These are phyloP conservation scores for Cytospora piceae DNA, from an alignment of 2,329 filamentous ascomycete genomes.

Conservation along the genomic window DNA sequence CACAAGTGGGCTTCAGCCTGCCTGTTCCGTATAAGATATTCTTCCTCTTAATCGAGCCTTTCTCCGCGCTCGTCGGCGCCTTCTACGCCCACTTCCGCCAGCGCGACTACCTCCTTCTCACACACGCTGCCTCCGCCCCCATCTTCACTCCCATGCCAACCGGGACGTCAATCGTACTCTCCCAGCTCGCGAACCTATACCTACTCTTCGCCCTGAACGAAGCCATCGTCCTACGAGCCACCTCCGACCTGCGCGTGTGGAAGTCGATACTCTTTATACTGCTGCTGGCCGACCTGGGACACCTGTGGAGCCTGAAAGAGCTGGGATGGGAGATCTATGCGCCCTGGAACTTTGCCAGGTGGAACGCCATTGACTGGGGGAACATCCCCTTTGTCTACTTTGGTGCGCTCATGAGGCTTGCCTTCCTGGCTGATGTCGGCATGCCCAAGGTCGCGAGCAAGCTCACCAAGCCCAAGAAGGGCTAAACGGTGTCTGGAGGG, in stretches of 20 bases:
- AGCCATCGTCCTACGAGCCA: slow-evolving; percentile 72
- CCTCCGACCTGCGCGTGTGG: slow-evolving; percentile 72
- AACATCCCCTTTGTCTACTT: slow-evolving; percentile 73
- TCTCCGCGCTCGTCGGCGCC: slow-evolving; percentile 57
- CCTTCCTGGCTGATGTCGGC: slow-evolving; percentile 63
- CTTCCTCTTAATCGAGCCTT: slow-evolving; percentile 73
- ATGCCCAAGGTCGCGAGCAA: slow-evolving; percentile 40
- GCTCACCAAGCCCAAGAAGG: slow-evolving; percentile 13
- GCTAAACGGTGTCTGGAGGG: neutral
- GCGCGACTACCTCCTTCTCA: slow-evolving; percentile 64
- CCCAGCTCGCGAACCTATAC: slow-evolving; percentile 79
- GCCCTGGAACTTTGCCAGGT: slow-evolving; percentile 57
- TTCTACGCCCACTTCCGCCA: slow-evolving; percentile 56
- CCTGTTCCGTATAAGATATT: slow-evolving; percentile 69
- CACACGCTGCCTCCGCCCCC: slow-evolving; percentile 58
- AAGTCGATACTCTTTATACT: slow-evolving; percentile 66
- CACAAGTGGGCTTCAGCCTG: slow-evolving; percentile 47
- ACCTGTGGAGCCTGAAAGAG: slow-evolving; percentile 67
- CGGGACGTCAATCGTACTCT: slow-evolving; percentile 68
- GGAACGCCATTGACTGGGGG: slow-evolving; percentile 71
- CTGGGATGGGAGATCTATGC: slow-evolving; percentile 64
- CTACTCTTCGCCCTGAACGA: slow-evolving; percentile 78
- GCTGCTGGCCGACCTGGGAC: slow-evolving; percentile 76
- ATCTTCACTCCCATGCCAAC: slow-evolving; percentile 52
- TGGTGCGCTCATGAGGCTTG: slow-evolving; percentile 61